Evolutionary conservation across 495 filamentous ascomycete genomes (phyloP).

Genomic region (Cercophora samala): DNA sequence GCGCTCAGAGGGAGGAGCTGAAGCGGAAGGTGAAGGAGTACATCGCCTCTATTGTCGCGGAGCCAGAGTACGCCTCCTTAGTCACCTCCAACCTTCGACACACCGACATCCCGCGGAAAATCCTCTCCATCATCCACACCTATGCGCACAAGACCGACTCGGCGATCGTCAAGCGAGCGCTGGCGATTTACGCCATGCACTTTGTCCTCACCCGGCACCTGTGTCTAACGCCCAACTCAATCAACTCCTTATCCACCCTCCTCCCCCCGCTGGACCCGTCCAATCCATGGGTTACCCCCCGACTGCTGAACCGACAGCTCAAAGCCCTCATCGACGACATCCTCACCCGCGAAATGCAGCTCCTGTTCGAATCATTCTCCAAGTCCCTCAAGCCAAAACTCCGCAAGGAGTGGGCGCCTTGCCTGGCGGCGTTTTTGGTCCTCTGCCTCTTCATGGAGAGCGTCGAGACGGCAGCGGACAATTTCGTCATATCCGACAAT

Average conservation of each 20-base stretch:
- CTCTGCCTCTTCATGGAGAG: constrained; percentile 53
- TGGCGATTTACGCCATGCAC: constrained; percentile 51
- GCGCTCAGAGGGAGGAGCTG: constrained; percentile 39
- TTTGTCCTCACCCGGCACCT: constrained; percentile 50
- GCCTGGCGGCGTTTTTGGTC: constrained; percentile 49
- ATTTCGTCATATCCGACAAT: constrained; percentile 48
- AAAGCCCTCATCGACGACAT: constrained; percentile 51
- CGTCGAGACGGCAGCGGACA: constrained; percentile 49
- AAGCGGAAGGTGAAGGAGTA: constrained; percentile 41
- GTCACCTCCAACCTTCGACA: constrained; percentile 42
- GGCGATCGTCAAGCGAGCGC: constrained; percentile 43
- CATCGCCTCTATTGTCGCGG: constrained; percentile 41
- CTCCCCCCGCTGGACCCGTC: constrained; percentile 27
- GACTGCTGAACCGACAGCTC: constrained; percentile 52
- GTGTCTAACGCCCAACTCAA: constrained; percentile 42
- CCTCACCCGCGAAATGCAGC: constrained; percentile 42
- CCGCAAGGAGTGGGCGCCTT: constrained; percentile 49
- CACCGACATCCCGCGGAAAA: constrained; percentile 40
- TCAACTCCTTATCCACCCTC: constrained; percentile 34
- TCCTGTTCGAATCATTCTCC: constrained; percentile 45
- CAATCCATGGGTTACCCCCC: constrained; percentile 42
- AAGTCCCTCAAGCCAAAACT: constrained; percentile 48
- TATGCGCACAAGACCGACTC: constrained; percentile 38
- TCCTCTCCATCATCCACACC: constrained; percentile 43
- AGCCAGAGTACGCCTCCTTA: constrained; percentile 42